A percentile compares a stretch with the other conserved stretches of the same genome.
Evolutionary conservation across 805 yeast species (phyloP).

Genomic region (Yamadazyma olivae): DNA sequence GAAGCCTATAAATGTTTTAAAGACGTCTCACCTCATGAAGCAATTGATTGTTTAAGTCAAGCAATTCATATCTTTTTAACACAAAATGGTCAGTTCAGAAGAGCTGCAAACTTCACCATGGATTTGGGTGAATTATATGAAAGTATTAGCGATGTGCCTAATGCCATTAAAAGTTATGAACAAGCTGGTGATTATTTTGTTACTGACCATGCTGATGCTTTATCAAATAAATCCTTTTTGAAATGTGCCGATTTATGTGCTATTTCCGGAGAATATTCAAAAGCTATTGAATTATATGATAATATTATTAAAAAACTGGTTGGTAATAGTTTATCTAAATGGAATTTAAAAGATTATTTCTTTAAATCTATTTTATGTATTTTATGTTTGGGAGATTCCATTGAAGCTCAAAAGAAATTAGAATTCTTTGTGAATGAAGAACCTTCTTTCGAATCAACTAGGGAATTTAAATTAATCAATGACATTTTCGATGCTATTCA

Average conservation of each 20-base stretch:
- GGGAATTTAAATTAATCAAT: constrained; percentile 68
- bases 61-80: constrained; percentile 82
- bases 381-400: constrained; percentile 79
- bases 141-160: constrained; percentile 57
- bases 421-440: constrained; percentile 68
- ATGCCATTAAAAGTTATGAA: constrained; percentile 77
- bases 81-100: constrained; percentile 87
- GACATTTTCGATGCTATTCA: constrained; percentile 72
- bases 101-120: constrained; percentile 92
- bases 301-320: constrained; percentile 72
- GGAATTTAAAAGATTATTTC: constrained; percentile 92
- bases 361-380: constrained; percentile 79
- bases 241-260: constrained; percentile 90
- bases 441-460: constrained; percentile 66
- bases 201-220: constrained; percentile 89
- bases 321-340: constrained; percentile 72
- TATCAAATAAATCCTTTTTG: constrained; percentile 82
- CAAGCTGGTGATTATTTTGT: constrained; percentile 95
- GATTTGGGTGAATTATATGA: constrained; percentile 90
- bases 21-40: constrained; percentile 67
- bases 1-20: constrained; percentile 90
- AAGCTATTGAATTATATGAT: constrained; percentile 77
- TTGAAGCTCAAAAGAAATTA: constrained; percentile 77
- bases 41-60: constrained; percentile 69
- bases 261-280: constrained; percentile 57